Conservation (phyloP, 352 stramenopile genomes). For the Phytophthora pini region DNA sequence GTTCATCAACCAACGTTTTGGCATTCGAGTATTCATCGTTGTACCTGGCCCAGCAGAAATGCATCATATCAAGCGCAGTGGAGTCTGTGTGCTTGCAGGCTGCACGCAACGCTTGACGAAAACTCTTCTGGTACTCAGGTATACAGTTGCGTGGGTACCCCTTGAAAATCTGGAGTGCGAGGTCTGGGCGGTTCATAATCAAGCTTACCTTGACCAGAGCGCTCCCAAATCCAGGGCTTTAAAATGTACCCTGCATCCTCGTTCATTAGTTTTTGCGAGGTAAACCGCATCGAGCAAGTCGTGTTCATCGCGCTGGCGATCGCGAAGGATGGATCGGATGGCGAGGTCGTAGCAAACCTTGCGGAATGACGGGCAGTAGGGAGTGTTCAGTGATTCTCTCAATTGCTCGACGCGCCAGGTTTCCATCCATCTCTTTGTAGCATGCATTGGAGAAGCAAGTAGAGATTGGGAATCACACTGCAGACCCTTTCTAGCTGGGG, state of each 20-base stretch:
- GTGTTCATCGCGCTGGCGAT: conserved; percentile 29
- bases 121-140: conserved; percentile 43
- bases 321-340: conserved; percentile 43
- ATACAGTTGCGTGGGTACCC: conserved; percentile 46
- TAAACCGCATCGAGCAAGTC: conserved; percentile 47
- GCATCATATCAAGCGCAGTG: conserved; percentile 51
- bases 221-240: conserved; percentile 49
- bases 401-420: conserved; percentile 37
- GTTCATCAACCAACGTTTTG: conserved; percentile 23
- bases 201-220: conserved; percentile 55
- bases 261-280: conserved; percentile 37
- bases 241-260: conserved; percentile 52
- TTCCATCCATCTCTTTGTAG: conserved; percentile 39
- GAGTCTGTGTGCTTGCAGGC: conserved; percentile 37
- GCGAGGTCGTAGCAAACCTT: conserved; percentile 47
- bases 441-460: conserved; percentile 41
- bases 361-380: conserved; percentile 37
- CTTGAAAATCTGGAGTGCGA: conserved; percentile 52
- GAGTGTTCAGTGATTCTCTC: conserved; percentile 34
- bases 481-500: conserved; percentile 34
- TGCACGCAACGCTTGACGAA: conserved; percentile 48
- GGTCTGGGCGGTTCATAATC: conserved; percentile 38
- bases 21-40: conserved; percentile 23
- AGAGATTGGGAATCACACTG: conserved; percentile 33
- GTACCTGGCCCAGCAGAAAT: conserved; percentile 38